These are phyloP conservation scores for Mortierella antarctica DNA, from an alignment of 192 early-diverging fungal genomes.

Conservation along the genomic window DNA sequence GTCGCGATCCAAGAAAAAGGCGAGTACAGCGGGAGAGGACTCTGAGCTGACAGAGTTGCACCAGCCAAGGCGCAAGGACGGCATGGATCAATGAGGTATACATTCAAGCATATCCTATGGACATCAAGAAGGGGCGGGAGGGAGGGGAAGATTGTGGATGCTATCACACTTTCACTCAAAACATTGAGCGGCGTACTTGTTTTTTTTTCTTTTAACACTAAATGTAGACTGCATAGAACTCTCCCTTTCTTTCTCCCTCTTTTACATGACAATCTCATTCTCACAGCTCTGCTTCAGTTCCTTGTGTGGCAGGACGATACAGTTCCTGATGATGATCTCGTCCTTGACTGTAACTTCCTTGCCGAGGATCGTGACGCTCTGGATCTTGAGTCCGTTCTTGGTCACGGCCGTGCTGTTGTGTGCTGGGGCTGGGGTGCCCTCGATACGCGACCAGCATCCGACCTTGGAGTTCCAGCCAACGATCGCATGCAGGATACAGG, in stretches of 20 bases:
- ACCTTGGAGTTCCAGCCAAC: constrained; percentile 95
- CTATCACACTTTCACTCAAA: no score
- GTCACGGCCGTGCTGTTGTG: constrained; percentile 84
- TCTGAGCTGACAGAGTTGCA: no score
- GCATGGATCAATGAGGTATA: no score
- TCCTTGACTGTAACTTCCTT: constrained; percentile 93
- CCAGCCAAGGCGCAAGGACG: no score
- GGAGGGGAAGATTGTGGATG: not conserved
- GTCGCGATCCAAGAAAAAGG: no score
- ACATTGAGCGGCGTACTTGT: no score
- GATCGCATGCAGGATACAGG: constrained; percentile 88
- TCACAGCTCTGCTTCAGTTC: constrained; percentile 90
- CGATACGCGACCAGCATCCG: constrained; percentile 93
- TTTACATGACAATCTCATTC: constrained; percentile 96
- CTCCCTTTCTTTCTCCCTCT: not conserved
- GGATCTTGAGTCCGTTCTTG: constrained; percentile 89
- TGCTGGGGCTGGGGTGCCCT: constrained; percentile 79
- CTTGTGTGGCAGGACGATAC: constrained; percentile 98
- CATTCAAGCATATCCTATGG: not conserved
- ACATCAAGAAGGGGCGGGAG: not conserved
- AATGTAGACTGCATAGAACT: not conserved
- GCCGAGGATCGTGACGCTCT: constrained; percentile 92
- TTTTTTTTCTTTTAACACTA: not conserved
- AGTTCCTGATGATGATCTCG: constrained; percentile 95
- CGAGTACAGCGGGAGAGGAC: no score